Base-by-base conservation (phyloP, 2,329 filamentous ascomycete genomes). In the Aspergillus ochraceus region DNA sequence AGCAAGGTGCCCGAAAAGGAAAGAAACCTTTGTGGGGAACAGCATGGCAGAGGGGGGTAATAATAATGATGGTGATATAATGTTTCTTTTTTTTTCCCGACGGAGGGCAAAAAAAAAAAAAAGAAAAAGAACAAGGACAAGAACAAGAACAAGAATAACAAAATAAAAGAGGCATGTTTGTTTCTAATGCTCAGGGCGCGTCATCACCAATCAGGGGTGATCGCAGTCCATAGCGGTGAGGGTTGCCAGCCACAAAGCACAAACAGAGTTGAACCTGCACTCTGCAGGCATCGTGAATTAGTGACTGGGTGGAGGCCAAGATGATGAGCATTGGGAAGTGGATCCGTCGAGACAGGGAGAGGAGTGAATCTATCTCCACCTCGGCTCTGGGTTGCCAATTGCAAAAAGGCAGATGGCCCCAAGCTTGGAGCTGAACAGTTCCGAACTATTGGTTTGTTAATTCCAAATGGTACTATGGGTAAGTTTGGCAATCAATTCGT, bases 231-330 rank as follows among this genome's bases (percentile, higher is more conserved):
- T 36, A 51, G 50, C 57, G 52, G 57, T 54, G 49, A 45, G 29
- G 49, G 49, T 61, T 54, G 58, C 60, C 62, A 63, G 62, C 60
- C 62, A 63, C 60, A 55, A 55, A 32, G 58, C 62, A 64, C 60
- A 55, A 55, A 32, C 45, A 50, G 29, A 54, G 32, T 36, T 49
- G 42, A 54, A 57, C 30, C 58, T 57, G 32, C 26, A 29, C 6
- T 29, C 32, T 36, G 32, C 59, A 60, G 29, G 19, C 39, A 49
- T 56, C 30, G 54, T 36, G 20, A 12, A 19, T 45, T 22, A 22
- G 6, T 20, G 45, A 39, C 9, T 11, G 11, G 12, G 24, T 51
- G 29, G 57, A 53, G 54, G 59, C 57, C 57, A 60, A 63, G 57
- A 54, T 39, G 53, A 59, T 57, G 22, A 36, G 49, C 29, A 46